phyloP scores from a whole-genome alignment of 1,284 basidiomycete genomes.

The Sanghuangporus weigelae region DNA sequence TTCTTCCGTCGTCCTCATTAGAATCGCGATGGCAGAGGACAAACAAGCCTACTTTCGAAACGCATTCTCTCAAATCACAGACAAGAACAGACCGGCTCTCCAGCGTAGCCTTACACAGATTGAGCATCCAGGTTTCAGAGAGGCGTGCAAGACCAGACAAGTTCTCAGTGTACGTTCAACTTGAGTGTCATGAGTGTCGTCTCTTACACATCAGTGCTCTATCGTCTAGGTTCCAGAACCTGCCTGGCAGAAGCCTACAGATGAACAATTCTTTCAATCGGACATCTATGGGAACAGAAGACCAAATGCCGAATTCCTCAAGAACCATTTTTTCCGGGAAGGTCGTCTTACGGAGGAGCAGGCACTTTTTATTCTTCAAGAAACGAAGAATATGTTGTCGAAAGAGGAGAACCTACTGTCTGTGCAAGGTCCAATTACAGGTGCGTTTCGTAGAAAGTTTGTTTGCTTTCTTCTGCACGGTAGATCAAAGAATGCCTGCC shows the following conservation, averaged over 20 bases:
- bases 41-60: constrained; percentile 13
- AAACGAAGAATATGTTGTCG: constrained; percentile 70
- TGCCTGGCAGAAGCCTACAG: constrained; percentile 64
- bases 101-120: constrained; percentile 9
- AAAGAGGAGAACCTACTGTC: constrained; percentile 85
- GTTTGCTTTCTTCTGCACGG: constrained; percentile 3
- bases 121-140: constrained; percentile 6
- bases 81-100: constrained; percentile 13
- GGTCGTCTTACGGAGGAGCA: constrained; percentile 85
- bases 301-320: constrained; percentile 84
- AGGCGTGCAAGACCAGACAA: constrained; percentile 13
- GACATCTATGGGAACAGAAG: constrained; percentile 38
- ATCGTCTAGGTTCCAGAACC: constrained; percentile 61
- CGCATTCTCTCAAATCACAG: constrained; percentile 11
- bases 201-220: not conserved
- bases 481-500: not conserved
- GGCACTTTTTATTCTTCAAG: constrained; percentile 82
- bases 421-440: constrained; percentile 89
- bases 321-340: constrained; percentile 91
- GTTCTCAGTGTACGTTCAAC: constrained; percentile 17
- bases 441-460: constrained; percentile 42
- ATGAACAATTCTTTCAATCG: constrained; percentile 64
- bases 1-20: not conserved
- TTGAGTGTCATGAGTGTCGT: not conserved
- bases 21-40: not conserved